Evolutionary conservation across 139 green algal species (phyloP), one percentile per base, ranked within the genome.

Genomic region (Zygnema cylindricum): DNA sequence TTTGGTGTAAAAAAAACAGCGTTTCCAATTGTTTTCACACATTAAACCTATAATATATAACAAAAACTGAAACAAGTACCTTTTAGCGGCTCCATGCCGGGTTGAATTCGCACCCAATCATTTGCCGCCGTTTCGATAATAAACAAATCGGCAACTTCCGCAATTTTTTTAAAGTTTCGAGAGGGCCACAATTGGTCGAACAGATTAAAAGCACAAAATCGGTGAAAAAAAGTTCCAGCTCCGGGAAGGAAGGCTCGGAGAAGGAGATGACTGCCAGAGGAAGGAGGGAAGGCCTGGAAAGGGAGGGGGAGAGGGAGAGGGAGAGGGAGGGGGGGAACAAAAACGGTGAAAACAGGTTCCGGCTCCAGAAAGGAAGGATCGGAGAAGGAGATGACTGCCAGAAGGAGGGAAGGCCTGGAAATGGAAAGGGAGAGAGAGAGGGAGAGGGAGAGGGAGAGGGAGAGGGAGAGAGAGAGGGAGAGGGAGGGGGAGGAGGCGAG

Each of bases 91-190:
- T 1, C 1, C 78, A 85, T 85, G 78, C 36, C 36, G 78, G 35
- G 35, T 35, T 85, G 78, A 54, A 85, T 54, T 32, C 71, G 33
- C 2, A 55, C 43, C 78, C 78, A 85, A 35, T 85, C 78, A 32
- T 85, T 85, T 33, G 78, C 78, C 7, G 78, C 78, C 32, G n/a
- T 41, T 55, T 85, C 78, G 33, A 85, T 22, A 33, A 85, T 32
- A 76, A 85, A 76, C 11, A 85, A 11, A 55, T 85, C 78, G 7
- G 78, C 78, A 32, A 76, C n/a, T 33, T 55, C 22, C 78, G 25
- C 22, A 3, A 33, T 23, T 55, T 55, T 33, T 55, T 36, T 22
- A n/a, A 76, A 54, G 1, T 23, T 55, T 11, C 35, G 33, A 22
- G 39, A 54, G n/a, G 78, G 33, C 78, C 78, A 85, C 78, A 85